Evolutionary conservation across 2,329 filamentous ascomycete genomes (phyloP), one percentile per base, ranked within the genome.

Genomic region (Trichoderma arundinaceum): DNA sequence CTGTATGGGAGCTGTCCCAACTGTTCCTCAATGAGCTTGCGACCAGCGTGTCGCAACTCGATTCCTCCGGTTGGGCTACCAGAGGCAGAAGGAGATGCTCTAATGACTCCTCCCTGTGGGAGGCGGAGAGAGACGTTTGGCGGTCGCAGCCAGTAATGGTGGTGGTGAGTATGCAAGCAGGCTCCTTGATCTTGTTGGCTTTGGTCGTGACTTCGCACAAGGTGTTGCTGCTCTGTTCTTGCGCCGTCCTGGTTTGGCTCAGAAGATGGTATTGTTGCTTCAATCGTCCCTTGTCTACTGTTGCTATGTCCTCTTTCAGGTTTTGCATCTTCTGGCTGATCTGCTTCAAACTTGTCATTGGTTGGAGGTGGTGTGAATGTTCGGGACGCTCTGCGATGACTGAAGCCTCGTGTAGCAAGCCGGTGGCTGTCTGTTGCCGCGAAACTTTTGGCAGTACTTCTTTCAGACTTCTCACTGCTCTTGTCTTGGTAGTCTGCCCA

Each of bases 131-230:
- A 63, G 66, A 73, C 67, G 17, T 52, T 62, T 19, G 66, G 73
- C 43, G 80, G 76, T 65, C 78, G 77, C 68, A 82, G 68, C 85
- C 85, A 87, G 78, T 87, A 88, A 77, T 88, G 85, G 74, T 88
- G 85, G 71, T 88, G 84, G 71, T 88, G 86, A 69, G 82, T 85
- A 73, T 88, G 85, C 66, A 86, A 69, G 70, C 85, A 86, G 69
- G 83, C 71, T 68, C 71, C 70, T 57, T 69, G 62, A 65, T 67
- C 58, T 72, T 63, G 57, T 69, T 62, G 63, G 61, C 62, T 53
- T 68, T 74, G 58, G 66, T 67, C 46, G 56, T 69, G 59, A 70
- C 72, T 59, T 71, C 69, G 63, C 56, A 65, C 17, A 72, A 69
- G 19, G 69, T 64, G 32, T 63, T 70, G 49, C 72, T 66, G 62